phyloP scores from a whole-genome alignment of 495 filamentous ascomycete genomes.

The Amorphotheca resinae region DNA sequence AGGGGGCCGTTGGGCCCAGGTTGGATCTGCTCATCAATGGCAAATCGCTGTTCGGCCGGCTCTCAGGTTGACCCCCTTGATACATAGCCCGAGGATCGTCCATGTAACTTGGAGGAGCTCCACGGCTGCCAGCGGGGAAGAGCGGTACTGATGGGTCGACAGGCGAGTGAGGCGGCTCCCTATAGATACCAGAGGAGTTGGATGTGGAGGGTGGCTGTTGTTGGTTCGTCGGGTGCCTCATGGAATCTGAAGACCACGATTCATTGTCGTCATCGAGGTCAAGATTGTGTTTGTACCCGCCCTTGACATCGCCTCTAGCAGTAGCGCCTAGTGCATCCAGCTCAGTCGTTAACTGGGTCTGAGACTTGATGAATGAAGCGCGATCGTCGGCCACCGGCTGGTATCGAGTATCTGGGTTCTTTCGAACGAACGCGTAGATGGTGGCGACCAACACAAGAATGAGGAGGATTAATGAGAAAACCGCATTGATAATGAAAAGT shows the following conservation, averaged over 20 bases:
- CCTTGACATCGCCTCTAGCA: slow-evolving; percentile 72
- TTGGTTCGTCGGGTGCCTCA: slow-evolving; percentile 28
- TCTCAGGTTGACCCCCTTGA: slow-evolving; percentile 2
- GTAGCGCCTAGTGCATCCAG: slow-evolving; percentile 88
- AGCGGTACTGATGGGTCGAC: slow-evolving; percentile 51
- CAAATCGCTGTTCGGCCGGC: slow-evolving; percentile 8
- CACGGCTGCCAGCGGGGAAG: slow-evolving; percentile 31
- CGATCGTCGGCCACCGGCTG: slow-evolving; percentile 96
- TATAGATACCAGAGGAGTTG: slow-evolving; percentile 11
- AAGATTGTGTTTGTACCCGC: slow-evolving; percentile 44
- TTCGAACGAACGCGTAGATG: slow-evolving; percentile 68
- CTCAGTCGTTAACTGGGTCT: slow-evolving; percentile 79
- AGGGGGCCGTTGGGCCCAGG: slow-evolving; percentile 7
- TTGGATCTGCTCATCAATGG: slow-evolving; percentile 10
- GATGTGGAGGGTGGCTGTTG: slow-evolving; percentile 21
- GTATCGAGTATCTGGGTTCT: slow-evolving; percentile 93
- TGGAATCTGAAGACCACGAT: slow-evolving; percentile 38
- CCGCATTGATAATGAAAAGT: slow-evolving; percentile 86
- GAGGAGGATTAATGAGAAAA: slow-evolving; percentile 73
- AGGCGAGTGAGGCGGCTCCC: slow-evolving; percentile 41
- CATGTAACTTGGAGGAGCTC: slow-evolving; percentile 9
- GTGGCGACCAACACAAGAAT: slow-evolving; percentile 82
- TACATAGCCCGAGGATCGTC: slow-evolving; percentile 9
- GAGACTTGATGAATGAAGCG: slow-evolving; percentile 96
- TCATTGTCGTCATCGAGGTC: slow-evolving; percentile 72